Conservation (phyloP, 768 basidiomycete species). For the Rubroboletus satanas region DNA sequence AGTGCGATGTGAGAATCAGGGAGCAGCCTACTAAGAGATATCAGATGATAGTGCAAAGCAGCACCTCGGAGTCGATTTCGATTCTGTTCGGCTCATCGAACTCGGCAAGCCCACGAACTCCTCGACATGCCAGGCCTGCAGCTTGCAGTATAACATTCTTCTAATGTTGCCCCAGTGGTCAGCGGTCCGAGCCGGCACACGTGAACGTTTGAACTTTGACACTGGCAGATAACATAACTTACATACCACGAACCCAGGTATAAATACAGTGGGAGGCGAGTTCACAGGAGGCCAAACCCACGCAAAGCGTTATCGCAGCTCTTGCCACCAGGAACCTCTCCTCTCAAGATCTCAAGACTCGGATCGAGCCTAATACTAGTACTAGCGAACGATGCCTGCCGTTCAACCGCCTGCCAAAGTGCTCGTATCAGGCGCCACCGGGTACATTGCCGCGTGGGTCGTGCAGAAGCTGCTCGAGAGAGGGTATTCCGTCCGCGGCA, state of each 20-base stretch:
- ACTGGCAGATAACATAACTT: too few species aligned
- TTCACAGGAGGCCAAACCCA: neutral
- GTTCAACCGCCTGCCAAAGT: slow-evolving; percentile 27
- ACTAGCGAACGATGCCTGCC: slow-evolving; percentile 21
- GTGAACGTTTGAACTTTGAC: neutral
- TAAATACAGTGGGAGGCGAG: neutral
- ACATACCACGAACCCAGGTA: neutral
- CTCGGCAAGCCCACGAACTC: neutral
- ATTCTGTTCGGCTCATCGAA: neutral
- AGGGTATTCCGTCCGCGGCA: slow-evolving; percentile 62
- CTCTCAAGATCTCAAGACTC: too few species aligned
- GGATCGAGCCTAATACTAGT: too few species aligned
- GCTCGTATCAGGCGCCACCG: slow-evolving; percentile 29
- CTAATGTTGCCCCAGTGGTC: neutral
- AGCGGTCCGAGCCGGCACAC: neutral
- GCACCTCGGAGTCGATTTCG: too few species aligned
- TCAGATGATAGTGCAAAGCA: too few species aligned
- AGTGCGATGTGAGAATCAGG: neutral
- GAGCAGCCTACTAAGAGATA: neutral
- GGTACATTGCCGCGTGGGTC: slow-evolving; percentile 41
- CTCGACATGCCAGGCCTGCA: neutral
- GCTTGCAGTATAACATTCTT: neutral
- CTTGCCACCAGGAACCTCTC: too few species aligned
- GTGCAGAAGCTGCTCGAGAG: slow-evolving; percentile 51
- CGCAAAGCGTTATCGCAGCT: neutral